Evolutionary conservation across 495 filamentous ascomycete genomes (phyloP).

Genomic region (Xylaria venustula): DNA sequence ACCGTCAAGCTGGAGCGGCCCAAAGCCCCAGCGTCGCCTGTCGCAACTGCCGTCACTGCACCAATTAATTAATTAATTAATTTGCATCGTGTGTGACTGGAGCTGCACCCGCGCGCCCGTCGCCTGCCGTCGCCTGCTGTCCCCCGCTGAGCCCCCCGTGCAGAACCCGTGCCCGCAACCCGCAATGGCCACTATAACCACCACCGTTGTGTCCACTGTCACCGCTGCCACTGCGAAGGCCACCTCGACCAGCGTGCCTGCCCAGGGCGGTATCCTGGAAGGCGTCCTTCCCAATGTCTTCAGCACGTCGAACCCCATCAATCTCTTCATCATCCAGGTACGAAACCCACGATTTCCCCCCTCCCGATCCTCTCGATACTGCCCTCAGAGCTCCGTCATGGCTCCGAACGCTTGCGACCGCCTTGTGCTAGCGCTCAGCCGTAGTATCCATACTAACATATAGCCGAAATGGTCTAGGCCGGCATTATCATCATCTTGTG

Average conservation of each 20-base stretch:
- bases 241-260: conserved; percentile 12
- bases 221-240: conserved; percentile 15
- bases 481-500: conserved; percentile 89
- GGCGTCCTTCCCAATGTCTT: conserved; percentile 28
- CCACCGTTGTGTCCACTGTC: conserved; percentile 24
- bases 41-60: too few species aligned
- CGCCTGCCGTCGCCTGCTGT: neutral
- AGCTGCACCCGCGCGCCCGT: neutral
- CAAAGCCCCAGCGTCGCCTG: too few species aligned
- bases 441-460: too few species aligned
- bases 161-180: too few species aligned
- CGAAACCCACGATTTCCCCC: neutral
- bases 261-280: conserved; percentile 31
- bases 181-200: conserved; percentile 16
- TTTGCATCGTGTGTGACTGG: too few species aligned
- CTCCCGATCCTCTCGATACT: too few species aligned
- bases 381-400: too few species aligned
- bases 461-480: conserved; percentile 49
- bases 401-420: too few species aligned
- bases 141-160: too few species aligned
- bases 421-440: too few species aligned
- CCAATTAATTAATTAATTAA: too few species aligned
- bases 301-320: conserved; percentile 67
- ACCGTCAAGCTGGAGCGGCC: too few species aligned
- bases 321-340: conserved; percentile 93